phyloP scores from a whole-genome alignment of 2,329 filamentous ascomycete species.

The Hymenotorrendiella dingleyae region DNA sequence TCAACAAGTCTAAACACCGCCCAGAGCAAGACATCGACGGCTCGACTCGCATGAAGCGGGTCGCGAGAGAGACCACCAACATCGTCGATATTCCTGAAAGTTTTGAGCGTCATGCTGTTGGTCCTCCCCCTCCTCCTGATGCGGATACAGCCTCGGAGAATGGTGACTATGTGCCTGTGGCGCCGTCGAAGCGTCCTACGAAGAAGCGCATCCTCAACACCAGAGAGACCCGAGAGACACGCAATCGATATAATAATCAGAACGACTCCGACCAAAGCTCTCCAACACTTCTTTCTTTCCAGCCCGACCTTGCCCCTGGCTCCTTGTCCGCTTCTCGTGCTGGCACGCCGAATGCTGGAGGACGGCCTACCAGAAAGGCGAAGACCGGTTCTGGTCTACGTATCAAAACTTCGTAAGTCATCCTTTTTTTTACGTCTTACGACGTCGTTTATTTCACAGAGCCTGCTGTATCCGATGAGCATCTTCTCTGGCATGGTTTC shows the following conservation, averaged over 20 bases:
- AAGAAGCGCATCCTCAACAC: slow-evolving; percentile 25
- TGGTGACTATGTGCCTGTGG: slow-evolving; percentile 18
- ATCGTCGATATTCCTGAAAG: slow-evolving; percentile 19
- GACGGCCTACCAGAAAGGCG: slow-evolving; percentile 51
- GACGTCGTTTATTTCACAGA: slow-evolving; percentile 7
- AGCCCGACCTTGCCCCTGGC: slow-evolving; percentile 36
- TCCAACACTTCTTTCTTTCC: slow-evolving; percentile 45
- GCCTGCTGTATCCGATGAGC: slow-evolving; percentile 4
- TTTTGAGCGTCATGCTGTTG: slow-evolving; percentile 23
- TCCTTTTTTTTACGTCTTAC: slow-evolving; percentile 14
- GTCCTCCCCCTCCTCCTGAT: slow-evolving; percentile 7
- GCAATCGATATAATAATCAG: slow-evolving; percentile 35
- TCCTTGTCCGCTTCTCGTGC: slow-evolving; percentile 51
- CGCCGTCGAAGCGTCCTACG: slow-evolving; percentile 10
- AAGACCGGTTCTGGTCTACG: slow-evolving; percentile 51
- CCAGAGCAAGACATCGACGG: slow-evolving; percentile 6
- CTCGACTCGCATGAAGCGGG: slow-evolving; percentile 22
- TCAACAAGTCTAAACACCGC: slow-evolving; percentile 6
- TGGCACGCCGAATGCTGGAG: slow-evolving; percentile 49
- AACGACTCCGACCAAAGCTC: slow-evolving; percentile 49
- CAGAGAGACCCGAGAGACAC: slow-evolving; percentile 15
- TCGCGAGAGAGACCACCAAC: slow-evolving; percentile 24
- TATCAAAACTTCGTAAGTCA: slow-evolving; percentile 64
- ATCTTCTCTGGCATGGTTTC: slow-evolving; percentile 11
- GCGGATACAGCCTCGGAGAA: slow-evolving; percentile 21